Evolutionary conservation across 139 green algal genomes (phyloP).

Genomic region (Volvox reticuliferus): DNA sequence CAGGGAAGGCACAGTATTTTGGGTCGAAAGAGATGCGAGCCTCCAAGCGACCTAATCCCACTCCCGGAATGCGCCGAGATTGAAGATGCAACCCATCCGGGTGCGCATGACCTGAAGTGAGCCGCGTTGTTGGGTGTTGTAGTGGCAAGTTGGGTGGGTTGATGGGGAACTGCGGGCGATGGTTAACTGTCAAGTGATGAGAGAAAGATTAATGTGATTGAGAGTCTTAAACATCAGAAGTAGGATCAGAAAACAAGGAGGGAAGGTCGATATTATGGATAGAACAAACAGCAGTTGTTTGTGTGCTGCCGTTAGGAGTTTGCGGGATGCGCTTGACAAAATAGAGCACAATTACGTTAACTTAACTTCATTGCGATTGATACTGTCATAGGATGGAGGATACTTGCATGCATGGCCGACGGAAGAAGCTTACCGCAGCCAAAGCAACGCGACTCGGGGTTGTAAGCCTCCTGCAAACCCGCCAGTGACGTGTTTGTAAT

Average conservation of each 20-base stretch:
- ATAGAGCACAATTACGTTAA: background rate
- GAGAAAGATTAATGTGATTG: background rate
- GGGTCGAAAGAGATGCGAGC: conserved; percentile 53
- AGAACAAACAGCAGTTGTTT: background rate
- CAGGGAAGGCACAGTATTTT: conserved; percentile 80
- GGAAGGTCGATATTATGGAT: background rate
- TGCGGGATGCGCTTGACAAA: background rate
- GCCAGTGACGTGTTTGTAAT: background rate
- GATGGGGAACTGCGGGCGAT: background rate
- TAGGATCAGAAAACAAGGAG: background rate
- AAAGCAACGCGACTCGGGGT: conserved; percentile 77
- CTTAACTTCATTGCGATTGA: background rate
- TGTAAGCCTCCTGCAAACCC: conserved; percentile 72
- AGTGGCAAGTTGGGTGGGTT: background rate
- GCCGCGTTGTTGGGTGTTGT: background rate
- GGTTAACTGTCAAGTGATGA: background rate
- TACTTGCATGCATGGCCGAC: background rate
- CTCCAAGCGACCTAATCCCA: conserved; percentile 67
- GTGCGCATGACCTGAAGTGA: conserved; percentile 59
- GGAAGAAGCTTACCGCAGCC: conserved; percentile 73
- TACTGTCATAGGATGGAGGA: background rate
- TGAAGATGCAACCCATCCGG: conserved; percentile 74
- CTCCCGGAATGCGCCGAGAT: conserved; percentile 63
- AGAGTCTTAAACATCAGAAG: background rate
- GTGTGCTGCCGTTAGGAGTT: background rate